These are phyloP conservation scores for Zymoseptoria tritici DNA, from an alignment of 2,329 filamentous ascomycete species.

Conservation along the genomic window DNA sequence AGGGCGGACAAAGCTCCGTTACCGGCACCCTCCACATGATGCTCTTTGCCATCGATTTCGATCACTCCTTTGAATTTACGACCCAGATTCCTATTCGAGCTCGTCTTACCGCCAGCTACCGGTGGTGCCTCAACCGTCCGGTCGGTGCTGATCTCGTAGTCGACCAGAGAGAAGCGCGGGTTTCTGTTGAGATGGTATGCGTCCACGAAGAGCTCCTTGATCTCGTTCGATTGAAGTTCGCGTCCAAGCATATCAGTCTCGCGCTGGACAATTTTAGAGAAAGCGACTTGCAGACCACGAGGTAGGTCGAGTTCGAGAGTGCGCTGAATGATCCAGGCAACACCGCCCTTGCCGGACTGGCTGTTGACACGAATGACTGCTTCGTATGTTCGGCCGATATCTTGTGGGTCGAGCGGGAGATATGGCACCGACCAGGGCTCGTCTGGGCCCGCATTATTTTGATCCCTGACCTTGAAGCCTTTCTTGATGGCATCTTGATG, in stretches of 20 bases:
- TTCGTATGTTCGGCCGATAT: conserved; percentile 96
- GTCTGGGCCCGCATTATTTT: conserved; percentile 51
- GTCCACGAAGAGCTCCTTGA: conserved; percentile 77
- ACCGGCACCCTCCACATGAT: conserved; percentile 69
- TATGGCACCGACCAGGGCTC: conserved; percentile 81
- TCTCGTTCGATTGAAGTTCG: conserved; percentile 77
- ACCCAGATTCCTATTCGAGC: conserved; percentile 63
- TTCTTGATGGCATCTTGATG: conserved; percentile 98
- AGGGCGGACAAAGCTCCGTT: conserved; percentile 88
- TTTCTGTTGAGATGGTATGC: conserved; percentile 81
- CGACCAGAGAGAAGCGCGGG: conserved; percentile 76
- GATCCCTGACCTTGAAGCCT: conserved; percentile 63
- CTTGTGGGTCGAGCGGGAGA: conserved; percentile 82
- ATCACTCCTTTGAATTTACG: conserved; percentile 81
- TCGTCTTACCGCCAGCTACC: conserved; percentile 54
- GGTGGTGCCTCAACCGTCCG: conserved; percentile 65
- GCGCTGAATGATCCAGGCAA: conserved; percentile 87
- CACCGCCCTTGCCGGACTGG: conserved; percentile 88
- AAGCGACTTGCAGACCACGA: conserved; percentile 83
- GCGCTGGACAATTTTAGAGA: conserved; percentile 78
- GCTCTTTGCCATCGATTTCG: conserved; percentile 71
- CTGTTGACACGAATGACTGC: conserved; percentile 97
- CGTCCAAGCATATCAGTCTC: conserved; percentile 72
- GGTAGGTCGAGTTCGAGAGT: conserved; percentile 87
- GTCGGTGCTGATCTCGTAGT: conserved; percentile 86